phyloP scores from a whole-genome alignment of 129 eudicot genomes.

The Oenanthe sinensis region DNA sequence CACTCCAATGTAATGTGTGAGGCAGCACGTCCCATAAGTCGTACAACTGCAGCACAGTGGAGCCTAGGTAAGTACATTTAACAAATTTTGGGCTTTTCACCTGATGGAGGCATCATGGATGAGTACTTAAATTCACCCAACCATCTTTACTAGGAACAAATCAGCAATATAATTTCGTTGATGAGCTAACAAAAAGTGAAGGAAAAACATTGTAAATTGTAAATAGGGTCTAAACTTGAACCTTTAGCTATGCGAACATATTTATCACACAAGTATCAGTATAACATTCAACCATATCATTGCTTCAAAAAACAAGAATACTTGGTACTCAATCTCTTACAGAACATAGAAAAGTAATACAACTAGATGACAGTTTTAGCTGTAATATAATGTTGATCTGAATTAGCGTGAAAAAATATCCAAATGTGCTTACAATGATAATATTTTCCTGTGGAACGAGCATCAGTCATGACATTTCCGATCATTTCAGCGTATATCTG shows the following conservation, averaged over 20 bases:
- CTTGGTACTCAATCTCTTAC: not conserved
- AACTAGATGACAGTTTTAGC: not conserved
- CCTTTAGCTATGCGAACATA: not conserved
- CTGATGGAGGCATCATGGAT: not conserved
- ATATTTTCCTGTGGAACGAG: conserved; percentile 97
- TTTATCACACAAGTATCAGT: not conserved
- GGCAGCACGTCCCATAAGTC: conserved; percentile 99
- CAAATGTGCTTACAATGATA: conserved; percentile 77
- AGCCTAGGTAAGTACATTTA: not conserved
- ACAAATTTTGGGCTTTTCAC: not conserved
- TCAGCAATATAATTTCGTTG: not conserved
- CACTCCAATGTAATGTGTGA: conserved; percentile 98
- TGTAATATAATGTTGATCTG: not conserved
- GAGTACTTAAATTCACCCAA: not conserved
- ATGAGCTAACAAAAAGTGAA: not conserved
- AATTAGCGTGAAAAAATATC: not conserved
- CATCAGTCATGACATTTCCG: conserved; percentile 98
- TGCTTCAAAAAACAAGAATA: not conserved
- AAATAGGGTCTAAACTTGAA: not conserved
- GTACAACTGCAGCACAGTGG: conserved; percentile 59
- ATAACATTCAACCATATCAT: not conserved
- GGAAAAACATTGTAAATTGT: not conserved
- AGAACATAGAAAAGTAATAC: not conserved
- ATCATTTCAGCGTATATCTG: conserved; percentile 99
- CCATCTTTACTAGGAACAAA: not conserved